Evolutionary conservation across 2,329 filamentous ascomycete genomes (phyloP).

Genomic region (Stagonosporopsis rhizophila): DNA sequence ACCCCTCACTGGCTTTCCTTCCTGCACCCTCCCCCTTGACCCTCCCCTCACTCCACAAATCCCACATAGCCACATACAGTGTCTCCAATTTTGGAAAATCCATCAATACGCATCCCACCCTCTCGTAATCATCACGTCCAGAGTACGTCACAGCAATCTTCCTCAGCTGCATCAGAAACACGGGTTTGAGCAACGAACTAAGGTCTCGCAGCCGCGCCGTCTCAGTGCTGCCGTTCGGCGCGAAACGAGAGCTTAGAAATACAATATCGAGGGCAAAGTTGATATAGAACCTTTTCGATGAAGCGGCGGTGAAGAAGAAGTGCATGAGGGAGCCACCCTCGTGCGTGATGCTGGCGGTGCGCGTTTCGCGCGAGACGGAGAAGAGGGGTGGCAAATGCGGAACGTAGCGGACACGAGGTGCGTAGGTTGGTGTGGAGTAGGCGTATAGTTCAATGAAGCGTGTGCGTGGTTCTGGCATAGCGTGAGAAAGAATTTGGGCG

Average conservation of each 20-base stretch:
- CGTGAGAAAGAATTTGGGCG: not conserved
- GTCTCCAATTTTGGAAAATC: conserved; percentile 3
- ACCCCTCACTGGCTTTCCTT: not conserved
- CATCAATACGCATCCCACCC: not conserved
- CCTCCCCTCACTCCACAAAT: conserved; percentile 7
- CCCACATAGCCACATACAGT: conserved; percentile 22
- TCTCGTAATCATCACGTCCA: not conserved
- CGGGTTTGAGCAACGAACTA: not conserved
- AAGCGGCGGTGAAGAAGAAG: conserved; percentile 1
- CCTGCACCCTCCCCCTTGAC: not conserved
- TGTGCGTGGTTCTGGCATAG: conserved; percentile 15
- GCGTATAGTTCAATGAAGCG: conserved; percentile 25
- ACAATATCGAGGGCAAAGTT: conserved; percentile 16
- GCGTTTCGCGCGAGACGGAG: conserved; percentile 11
- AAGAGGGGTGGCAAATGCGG: conserved; percentile 22
- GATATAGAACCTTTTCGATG: conserved; percentile 9
- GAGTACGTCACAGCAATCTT: not conserved
- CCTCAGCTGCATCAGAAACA: not conserved
- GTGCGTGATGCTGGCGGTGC: conserved; percentile 12
- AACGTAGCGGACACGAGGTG: conserved; percentile 17
- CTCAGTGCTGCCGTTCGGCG: conserved; percentile 6
- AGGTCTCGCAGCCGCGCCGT: conserved; percentile 14
- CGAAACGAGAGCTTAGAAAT: conserved; percentile 24
- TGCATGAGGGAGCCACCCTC: conserved; percentile 17
- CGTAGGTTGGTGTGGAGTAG: conserved; percentile 7